Evolutionary conservation across 2,329 filamentous ascomycete species (phyloP).

Genomic region (Fusarium phyllophilum): DNA sequence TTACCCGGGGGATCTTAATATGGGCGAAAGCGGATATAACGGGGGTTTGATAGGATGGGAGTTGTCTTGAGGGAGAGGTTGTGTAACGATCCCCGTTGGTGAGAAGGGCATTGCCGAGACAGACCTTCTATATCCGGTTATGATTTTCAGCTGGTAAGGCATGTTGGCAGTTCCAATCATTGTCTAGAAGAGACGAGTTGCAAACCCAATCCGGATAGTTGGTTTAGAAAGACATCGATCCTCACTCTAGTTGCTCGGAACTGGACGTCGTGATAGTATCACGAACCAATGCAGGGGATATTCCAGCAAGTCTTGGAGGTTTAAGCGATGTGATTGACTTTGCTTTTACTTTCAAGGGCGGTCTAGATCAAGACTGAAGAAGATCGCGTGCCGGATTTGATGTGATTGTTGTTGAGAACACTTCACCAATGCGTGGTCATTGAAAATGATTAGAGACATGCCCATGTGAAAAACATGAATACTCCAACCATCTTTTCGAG

Average conservation of each 20-base stretch:
- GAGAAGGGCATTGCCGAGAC: background rate
- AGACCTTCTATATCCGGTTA: background rate
- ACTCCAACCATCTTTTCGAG: background rate
- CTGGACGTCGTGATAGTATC: background rate
- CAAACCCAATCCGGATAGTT: background rate
- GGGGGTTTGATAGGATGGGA: background rate
- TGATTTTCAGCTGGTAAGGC: background rate
- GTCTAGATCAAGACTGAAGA: background rate
- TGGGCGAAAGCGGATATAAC: background rate
- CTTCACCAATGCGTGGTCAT: background rate
- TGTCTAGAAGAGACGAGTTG: background rate
- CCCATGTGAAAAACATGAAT: conserved; percentile 2
- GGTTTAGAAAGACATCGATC: background rate
- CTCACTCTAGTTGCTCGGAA: fast-evolving
- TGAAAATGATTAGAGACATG: background rate
- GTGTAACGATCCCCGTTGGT: background rate
- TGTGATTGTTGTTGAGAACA: background rate
- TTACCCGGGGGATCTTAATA: background rate
- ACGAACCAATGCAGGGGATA: background rate
- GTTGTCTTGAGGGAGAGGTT: background rate
- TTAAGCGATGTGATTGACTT: background rate
- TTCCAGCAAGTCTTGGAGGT: background rate
- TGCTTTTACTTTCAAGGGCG: background rate
- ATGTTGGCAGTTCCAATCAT: background rate
- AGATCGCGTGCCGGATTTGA: no score